phyloP scores from a whole-genome alignment of 2,329 filamentous ascomycete genomes.

The Paraphoma sp. region DNA sequence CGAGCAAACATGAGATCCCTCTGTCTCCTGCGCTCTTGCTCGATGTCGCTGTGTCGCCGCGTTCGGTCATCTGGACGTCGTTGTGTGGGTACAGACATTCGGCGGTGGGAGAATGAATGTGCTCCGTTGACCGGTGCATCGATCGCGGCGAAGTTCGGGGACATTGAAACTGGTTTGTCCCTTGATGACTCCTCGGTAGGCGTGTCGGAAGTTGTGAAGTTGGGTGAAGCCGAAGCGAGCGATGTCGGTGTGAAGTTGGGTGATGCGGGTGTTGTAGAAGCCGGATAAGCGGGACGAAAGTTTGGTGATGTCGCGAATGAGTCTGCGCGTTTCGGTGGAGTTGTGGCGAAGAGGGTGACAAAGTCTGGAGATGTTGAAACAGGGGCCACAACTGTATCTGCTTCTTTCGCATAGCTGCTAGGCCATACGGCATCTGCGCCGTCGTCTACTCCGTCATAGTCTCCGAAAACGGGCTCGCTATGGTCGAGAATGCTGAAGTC shows the following conservation, averaged over 20 bases:
- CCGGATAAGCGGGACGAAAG: slow-evolving; percentile 10
- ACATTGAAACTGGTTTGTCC: not conserved
- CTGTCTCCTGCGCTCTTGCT: slow-evolving; percentile 25
- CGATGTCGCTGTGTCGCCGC: slow-evolving; percentile 6
- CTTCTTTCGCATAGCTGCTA: slow-evolving; percentile 4
- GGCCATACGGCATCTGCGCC: slow-evolving; percentile 31
- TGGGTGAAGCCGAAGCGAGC: not conserved
- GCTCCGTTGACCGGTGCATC: not conserved
- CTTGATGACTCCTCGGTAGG: slow-evolving; percentile 5
- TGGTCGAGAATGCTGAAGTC: slow-evolving; percentile 30
- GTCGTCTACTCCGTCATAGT: slow-evolving; percentile 35
- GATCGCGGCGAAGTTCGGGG: slow-evolving; percentile 5
- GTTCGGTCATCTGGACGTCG: not conserved
- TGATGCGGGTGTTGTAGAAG: not conserved
- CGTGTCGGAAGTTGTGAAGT: slow-evolving; percentile 1
- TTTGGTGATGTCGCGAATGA: slow-evolving; percentile 24
- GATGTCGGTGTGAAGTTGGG: not conserved
- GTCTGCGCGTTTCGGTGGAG: slow-evolving; percentile 16
- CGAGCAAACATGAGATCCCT: slow-evolving; percentile 24
- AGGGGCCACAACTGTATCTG: not conserved
- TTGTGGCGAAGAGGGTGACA: slow-evolving; percentile 18
- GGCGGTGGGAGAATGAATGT: not conserved
- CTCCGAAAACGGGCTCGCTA: slow-evolving; percentile 27
- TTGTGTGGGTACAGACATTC: not conserved
- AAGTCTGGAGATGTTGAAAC: slow-evolving; percentile 26